Conservation (phyloP, 2,329 filamentous ascomycete genomes). For the Ophiostoma novo-ulmi region DNA sequence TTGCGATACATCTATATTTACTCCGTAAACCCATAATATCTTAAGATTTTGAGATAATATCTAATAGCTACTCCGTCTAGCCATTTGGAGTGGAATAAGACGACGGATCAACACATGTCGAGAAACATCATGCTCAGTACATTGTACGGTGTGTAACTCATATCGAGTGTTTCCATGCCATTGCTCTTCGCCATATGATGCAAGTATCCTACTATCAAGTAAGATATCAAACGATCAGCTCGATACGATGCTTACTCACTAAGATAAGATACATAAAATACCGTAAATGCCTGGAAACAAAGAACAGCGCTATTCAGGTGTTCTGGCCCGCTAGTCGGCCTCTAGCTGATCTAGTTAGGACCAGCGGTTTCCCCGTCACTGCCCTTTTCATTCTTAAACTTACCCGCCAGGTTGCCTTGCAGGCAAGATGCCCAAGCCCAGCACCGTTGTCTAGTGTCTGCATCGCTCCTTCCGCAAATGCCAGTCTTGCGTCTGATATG, state of each 20-base stretch:
- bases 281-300: background rate
- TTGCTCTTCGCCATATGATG: background rate
- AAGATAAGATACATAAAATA: background rate
- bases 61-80: background rate
- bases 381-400: background rate
- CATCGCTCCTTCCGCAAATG: conserved; percentile 2
- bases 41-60: background rate
- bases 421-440: background rate
- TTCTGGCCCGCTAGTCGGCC: background rate
- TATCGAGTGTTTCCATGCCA: background rate
- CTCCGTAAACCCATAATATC: background rate
- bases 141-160: background rate
- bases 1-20: background rate
- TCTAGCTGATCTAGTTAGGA: background rate
- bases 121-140: background rate
- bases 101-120: conserved; percentile 7
- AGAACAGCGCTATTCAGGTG: background rate
- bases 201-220: background rate
- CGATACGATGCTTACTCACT: background rate
- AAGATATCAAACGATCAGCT: too few relatives aligned
- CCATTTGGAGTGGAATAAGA: background rate
- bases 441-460: background rate
- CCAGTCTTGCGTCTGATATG: conserved; percentile 12
- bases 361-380: conserved; percentile 5
- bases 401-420: conserved; percentile 1